Percentiles rank a stretch among this genome's conserved stretches.
Evolutionary conservation across 495 filamentous ascomycete genomes (phyloP).

Genomic region (Talaromyces borbonicus): DNA sequence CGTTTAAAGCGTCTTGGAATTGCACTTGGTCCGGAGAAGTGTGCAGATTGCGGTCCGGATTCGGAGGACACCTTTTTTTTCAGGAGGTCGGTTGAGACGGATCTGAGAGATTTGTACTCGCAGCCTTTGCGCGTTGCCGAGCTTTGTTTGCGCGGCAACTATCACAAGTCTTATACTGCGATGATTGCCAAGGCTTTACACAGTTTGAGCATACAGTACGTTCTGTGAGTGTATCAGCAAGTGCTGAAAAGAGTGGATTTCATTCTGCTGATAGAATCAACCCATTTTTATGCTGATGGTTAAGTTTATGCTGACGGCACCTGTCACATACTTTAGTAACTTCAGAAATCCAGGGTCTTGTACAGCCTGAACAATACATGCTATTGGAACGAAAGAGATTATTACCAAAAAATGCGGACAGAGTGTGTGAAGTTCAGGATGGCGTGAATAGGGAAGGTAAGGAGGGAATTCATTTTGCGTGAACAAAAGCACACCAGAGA

Average conservation of each 20-base stretch:
- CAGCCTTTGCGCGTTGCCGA: background rate
- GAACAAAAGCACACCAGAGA: too few relatives aligned
- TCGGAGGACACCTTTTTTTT: background rate
- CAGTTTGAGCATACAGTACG: background rate
- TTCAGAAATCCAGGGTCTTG: too few relatives aligned
- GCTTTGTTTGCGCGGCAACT: background rate
- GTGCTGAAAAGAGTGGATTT: background rate
- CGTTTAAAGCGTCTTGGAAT: background rate
- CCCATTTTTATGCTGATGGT: too few relatives aligned
- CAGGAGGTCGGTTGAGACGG: background rate
- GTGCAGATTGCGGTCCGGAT: background rate
- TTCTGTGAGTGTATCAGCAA: conserved; percentile 1
- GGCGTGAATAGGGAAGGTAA: too few relatives aligned
- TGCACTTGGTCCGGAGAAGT: conserved; percentile 5
- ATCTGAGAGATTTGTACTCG: background rate
- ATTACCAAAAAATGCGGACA: too few relatives aligned
- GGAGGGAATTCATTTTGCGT: too few relatives aligned
- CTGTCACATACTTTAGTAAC: too few relatives aligned
- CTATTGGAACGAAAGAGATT: too few relatives aligned
- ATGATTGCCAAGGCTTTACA: background rate
- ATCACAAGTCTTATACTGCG: background rate
- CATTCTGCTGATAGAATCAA: background rate
- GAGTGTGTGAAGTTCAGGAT: too few relatives aligned
- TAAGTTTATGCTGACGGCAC: too few relatives aligned
- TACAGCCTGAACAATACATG: too few relatives aligned